Evolutionary conservation across 2,329 filamentous ascomycete genomes (phyloP).

Genomic region (Aspergillus luchuensis): DNA sequence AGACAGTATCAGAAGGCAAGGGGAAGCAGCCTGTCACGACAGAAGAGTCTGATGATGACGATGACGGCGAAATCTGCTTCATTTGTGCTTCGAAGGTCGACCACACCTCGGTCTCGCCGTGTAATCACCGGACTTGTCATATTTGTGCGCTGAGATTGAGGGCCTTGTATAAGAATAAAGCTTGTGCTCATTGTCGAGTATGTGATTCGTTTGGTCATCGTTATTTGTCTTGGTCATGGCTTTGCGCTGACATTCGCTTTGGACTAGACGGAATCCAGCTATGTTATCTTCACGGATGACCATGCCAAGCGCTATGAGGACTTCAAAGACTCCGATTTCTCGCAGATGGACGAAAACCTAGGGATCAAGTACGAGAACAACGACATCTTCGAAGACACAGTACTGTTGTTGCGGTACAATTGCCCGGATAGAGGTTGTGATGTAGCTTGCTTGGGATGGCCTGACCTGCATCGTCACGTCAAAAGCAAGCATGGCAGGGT

Average conservation of each 20-base stretch:
- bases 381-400: conserved; percentile 88
- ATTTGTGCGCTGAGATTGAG: conserved; percentile 90
- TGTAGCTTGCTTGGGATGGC: conserved; percentile 80
- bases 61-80: conserved; percentile 85
- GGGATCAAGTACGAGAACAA: conserved; percentile 89
- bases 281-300: conserved; percentile 91
- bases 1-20: conserved; percentile 37
- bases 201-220: conserved; percentile 35
- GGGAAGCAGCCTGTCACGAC: conserved; percentile 30
- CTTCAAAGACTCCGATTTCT: conserved; percentile 73
- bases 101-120: conserved; percentile 86
- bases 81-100: conserved; percentile 91
- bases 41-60: conserved; percentile 49
- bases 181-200: conserved; percentile 93
- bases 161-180: conserved; percentile 92
- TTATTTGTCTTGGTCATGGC: neutral
- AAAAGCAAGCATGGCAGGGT: conserved; percentile 78
- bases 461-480: conserved; percentile 78
- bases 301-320: conserved; percentile 79
- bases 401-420: conserved; percentile 87
- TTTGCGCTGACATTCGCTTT: conserved; percentile 16
- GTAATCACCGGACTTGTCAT: conserved; percentile 95
- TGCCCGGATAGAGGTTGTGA: conserved; percentile 85
- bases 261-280: conserved; percentile 51
- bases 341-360: conserved; percentile 77